Base-by-base conservation (phyloP, 2,329 filamentous ascomycete genomes). In the Penicillium corylophilum region DNA sequence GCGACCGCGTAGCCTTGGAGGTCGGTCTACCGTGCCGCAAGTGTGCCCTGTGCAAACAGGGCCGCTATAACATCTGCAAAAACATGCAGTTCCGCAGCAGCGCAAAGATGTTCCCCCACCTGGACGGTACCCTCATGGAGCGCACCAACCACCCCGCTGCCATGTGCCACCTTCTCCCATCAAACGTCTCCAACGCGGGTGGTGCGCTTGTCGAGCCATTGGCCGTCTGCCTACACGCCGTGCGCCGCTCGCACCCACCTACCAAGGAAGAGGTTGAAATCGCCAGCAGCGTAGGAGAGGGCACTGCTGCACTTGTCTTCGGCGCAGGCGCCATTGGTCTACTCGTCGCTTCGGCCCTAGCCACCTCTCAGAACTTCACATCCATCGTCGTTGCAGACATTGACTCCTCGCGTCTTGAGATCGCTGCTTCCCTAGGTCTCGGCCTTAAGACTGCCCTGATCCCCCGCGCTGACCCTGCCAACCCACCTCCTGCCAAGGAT, bases 1-100 rank as follows among this genome's bases (percentile, higher is more conserved):
- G 92, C 51, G 92, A 96, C 74, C 86, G 89, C 63, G 87, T 96
- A 18, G 91, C 93, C n/a, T 78, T 97, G 38, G 93, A 97, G 79
- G 93, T 95, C 13, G 93, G 93, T 45, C 82, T 89, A 46, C 90
- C 91, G 1, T 97, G 93, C 76, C 85, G 88, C 35, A 65, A 69
- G 36, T 86, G 83, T 64, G 69, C 75, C 20, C 71, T 80, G 46
- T 86, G 83, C 64, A 70, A 73, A 39, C 74, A 78, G 50, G 81
- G 80, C 46, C 71, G 82, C 45, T 85, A 85, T 66, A 86, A 86
- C 60, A 82, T 86, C 57, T 86, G 83, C 72, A 78, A 78, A 22
- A 72, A 72, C 8, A 78, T 86, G 74, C 74, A 73, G 36, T 85
- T 85, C 64, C 68, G 82, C 53, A 82, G 78, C 60, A 82, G 79